Base-by-base conservation (phyloP, 2,329 filamentous ascomycete species). In the Stylonectria norvegica region DNA sequence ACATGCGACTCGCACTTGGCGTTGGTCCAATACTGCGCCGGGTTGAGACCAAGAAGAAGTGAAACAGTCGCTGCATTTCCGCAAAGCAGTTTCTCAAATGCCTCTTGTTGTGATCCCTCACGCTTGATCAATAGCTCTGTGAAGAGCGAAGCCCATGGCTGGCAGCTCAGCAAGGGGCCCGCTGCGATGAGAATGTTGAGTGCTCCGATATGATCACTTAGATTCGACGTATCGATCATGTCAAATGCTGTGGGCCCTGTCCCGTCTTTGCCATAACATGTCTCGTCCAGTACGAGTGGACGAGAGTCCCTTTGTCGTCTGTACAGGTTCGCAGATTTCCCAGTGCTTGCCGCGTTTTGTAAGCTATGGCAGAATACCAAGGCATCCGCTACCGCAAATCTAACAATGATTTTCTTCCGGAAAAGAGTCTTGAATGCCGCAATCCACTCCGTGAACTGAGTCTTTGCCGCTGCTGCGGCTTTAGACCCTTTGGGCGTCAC, bases 181-280 rank as follows among this genome's bases (percentile, higher is more conserved):
- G 70, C 58, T 1, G 76, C 38, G 56, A 77, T 50, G 16, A 68
- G 43, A 5, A 68, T 49, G 16, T 67, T 61, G 12, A 71, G 45
- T 3, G 62, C 50, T 1, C 62, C 66, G 9, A 71, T 56, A 23
- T 68, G 65, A 29, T 69, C 68, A 4, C 60, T 55, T 2, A 71
- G 52, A 33, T 71, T 69, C 2, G 67, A 69, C 0, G 75, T 78
- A 45, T 83, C 77, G 38, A 83, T 75, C 4, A 75, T 62, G 50
- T 81, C 70, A 49, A 82, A 83, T 4, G 39, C 31, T 4, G 48
- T 57, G 0, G 74, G 71, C 1, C 64, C 70, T 11, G 39, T 35
- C 2, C 55, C 53, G 5, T 36, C 38, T 4, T 48, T 46, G 2
- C 58, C 22, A 47, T 79, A 79, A 4, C 66, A 63, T 2, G 43